Base-by-base conservation (phyloP, 768 basidiomycete genomes). In the Phallus indusiatus region DNA sequence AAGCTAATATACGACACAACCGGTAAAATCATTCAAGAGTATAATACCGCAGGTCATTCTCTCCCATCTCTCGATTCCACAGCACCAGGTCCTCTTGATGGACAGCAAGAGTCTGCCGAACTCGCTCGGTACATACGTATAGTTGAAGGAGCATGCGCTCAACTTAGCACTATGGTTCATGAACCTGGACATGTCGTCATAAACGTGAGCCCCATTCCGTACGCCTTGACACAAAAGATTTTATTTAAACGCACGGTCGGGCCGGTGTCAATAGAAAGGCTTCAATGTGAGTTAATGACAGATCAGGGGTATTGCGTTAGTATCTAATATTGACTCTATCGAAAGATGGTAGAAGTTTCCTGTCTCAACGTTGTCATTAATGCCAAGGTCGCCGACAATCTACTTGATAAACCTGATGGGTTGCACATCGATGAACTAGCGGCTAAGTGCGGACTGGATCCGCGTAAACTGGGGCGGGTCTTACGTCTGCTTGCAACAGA, bases 51-150 rank as follows among this genome's bases (percentile, higher is more conserved):
- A 0, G 69, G 68, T 1, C 63, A 55, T 7, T 60, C 60, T 8
- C 63, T 70, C 1, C 75, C 72, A 9, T 65, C 71, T 53, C 68
- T 79, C 11, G 71, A 76, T 54, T 69, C 69, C 18, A 65, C 65
- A 0, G 62, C 59, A n/a, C 65, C 62, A 47, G 71, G 74, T 37
- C 73, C 74, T 0, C 64, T 78, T 53, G 75, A 76, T 46, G 47
- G 61, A 33, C 63, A 64, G 6, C 21, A 59, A 14, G 65, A 72
- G 50, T 60, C 65, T 1, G 51, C 20, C 21, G 33, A 34, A 42
- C 18, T 47, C 21, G 37, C 48, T n/a, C 14, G 47, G 48, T 53
- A 68, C 1, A 28, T 74, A 36, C 64, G 68, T 20, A 67, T 61
- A 1, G 63, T 73, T 17, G 71, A 73, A 59, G 73, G 73, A 42